These are phyloP conservation scores for Pezicula rhizophila DNA, from an alignment of 2,329 filamentous ascomycete genomes.

Conservation along the genomic window DNA sequence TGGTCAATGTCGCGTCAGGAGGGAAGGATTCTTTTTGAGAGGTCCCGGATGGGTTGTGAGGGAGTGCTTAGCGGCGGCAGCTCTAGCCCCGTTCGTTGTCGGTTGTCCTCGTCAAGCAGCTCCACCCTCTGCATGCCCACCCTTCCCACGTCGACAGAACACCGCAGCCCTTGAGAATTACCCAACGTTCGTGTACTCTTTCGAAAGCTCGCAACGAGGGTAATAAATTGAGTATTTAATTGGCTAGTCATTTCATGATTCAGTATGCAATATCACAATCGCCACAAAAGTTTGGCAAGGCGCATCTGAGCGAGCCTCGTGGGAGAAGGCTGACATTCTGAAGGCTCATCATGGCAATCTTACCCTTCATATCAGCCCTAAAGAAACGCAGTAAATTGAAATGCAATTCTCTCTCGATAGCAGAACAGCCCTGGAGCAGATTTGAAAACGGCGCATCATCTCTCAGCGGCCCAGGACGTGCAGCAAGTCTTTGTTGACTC, in stretches of 20 bases:
- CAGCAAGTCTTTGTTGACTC: no score
- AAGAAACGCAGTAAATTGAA: no score
- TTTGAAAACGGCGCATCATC: no score
- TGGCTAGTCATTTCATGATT: background rate
- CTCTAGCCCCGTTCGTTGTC: no score
- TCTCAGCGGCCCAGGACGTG: no score
- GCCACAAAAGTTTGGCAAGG: background rate
- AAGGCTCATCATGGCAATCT: no score
- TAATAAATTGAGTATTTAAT: background rate
- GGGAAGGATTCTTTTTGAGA: constrained; percentile 13
- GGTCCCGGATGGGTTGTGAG: no score
- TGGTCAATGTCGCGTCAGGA: constrained; percentile 5
- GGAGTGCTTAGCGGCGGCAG: no score
- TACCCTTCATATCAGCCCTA: no score
- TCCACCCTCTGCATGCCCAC: background rate
- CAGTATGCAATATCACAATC: background rate
- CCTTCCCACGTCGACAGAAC: background rate
- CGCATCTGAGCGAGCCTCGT: background rate
- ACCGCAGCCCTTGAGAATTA: background rate
- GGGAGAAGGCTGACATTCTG: background rate
- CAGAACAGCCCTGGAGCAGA: no score
- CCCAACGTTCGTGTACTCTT: constrained; percentile 1
- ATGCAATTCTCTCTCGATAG: no score
- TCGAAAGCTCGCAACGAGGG: background rate
- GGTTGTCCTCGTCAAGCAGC: background rate